Evolutionary conservation across 2,329 filamentous ascomycete genomes (phyloP).

Genomic region (Beauveria asiatica): DNA sequence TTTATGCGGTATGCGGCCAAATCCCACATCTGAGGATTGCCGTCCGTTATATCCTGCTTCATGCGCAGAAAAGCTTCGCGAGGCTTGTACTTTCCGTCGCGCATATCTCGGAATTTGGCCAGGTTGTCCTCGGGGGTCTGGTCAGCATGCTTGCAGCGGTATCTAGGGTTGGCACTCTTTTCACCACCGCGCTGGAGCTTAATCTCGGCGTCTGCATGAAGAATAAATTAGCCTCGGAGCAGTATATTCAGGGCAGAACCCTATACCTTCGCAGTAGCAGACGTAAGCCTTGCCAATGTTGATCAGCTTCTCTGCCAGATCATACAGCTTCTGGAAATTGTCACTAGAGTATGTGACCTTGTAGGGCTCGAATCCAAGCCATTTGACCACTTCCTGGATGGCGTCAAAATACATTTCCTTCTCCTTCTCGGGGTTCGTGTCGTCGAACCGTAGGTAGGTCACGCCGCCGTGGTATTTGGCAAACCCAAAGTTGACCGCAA

Average conservation of each 20-base stretch:
- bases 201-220: constrained; percentile 57
- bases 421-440: constrained; percentile 91
- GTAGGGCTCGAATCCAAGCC: constrained; percentile 53
- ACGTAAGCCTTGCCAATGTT: constrained; percentile 66
- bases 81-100: constrained; percentile 81
- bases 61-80: constrained; percentile 80
- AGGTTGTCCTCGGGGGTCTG: constrained; percentile 69
- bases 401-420: constrained; percentile 82
- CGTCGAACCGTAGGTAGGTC: constrained; percentile 59
- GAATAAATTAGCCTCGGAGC: neutral
- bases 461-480: constrained; percentile 70
- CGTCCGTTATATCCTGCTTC: constrained; percentile 79
- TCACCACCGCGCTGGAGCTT: constrained; percentile 80
- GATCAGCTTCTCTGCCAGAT: constrained; percentile 80
- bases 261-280: constrained; percentile 62
- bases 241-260: too few species aligned
- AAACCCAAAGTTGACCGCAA: constrained; percentile 94
- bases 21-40: constrained; percentile 96
- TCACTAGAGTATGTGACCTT: constrained; percentile 79
- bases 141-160: constrained; percentile 71
- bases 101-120: constrained; percentile 79
- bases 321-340: constrained; percentile 81
- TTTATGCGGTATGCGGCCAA: constrained; percentile 81
- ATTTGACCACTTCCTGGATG: constrained; percentile 81
- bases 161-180: constrained; percentile 55